These are phyloP conservation scores for Dendryphion nanum DNA, from an alignment of 2,329 filamentous ascomycete genomes.

Conservation along the genomic window DNA sequence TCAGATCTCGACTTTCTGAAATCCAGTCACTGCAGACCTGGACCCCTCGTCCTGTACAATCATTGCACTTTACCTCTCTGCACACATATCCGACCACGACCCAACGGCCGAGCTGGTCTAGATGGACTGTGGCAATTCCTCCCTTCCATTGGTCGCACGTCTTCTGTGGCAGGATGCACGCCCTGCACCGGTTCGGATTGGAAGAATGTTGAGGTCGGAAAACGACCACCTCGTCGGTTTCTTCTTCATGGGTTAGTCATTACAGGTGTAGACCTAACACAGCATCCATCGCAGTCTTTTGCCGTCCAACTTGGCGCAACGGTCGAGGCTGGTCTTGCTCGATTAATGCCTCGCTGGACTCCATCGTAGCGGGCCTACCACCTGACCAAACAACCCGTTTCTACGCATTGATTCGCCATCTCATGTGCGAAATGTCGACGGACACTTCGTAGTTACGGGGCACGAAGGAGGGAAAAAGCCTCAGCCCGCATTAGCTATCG, in stretches of 20 bases:
- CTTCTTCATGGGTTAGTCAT: slow-evolving; percentile 1
- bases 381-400: slow-evolving; percentile 16
- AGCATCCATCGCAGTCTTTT: slow-evolving; percentile 8
- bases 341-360: slow-evolving; percentile 22
- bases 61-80: too few relatives aligned
- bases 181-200: slow-evolving; percentile 17
- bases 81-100: too few relatives aligned
- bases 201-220: slow-evolving; percentile 17
- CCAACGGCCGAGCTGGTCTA: too few relatives aligned
- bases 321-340: slow-evolving; percentile 13
- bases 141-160: slow-evolving; percentile 13
- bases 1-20: too few relatives aligned
- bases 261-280: slow-evolving; percentile 8
- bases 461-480: slow-evolving; percentile 20
- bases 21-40: too few relatives aligned
- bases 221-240: slow-evolving; percentile 9
- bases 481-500: slow-evolving; percentile 26
- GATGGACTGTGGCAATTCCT: slow-evolving; percentile 5
- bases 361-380: slow-evolving; percentile 20
- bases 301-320: slow-evolving; percentile 18
- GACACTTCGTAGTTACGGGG: slow-evolving; percentile 20
- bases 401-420: slow-evolving; percentile 30
- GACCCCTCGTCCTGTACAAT: too few relatives aligned
- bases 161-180: slow-evolving; percentile 12
- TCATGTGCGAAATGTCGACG: slow-evolving; percentile 15